These are phyloP conservation scores for Discostella stelligera DNA, from an alignment of 352 stramenopile species.

Conservation along the genomic window DNA sequence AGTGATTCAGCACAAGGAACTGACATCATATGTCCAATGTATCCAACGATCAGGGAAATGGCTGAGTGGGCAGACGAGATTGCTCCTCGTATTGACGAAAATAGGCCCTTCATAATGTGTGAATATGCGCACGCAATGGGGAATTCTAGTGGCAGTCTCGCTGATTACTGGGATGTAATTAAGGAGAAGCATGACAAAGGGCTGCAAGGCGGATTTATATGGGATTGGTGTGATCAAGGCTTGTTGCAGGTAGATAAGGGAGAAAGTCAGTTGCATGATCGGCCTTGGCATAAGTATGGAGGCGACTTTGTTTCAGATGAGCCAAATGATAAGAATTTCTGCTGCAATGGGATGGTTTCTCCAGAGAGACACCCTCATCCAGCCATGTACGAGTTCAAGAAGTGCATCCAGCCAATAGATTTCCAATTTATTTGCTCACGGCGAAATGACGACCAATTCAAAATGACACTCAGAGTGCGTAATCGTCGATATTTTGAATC, in stretches of 20 bases:
- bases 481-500: slow-evolving; percentile 35
- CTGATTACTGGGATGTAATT: slow-evolving; percentile 85
- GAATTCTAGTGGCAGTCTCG: slow-evolving; percentile 85
- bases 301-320: slow-evolving; percentile 69
- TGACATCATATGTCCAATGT: slow-evolving; percentile 85
- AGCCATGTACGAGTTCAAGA: slow-evolving; percentile 54
- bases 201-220: slow-evolving; percentile 88
- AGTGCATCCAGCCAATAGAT: slow-evolving; percentile 36
- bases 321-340: slow-evolving; percentile 79
- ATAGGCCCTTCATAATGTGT: slow-evolving; percentile 85
- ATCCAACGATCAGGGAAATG: slow-evolving; percentile 63
- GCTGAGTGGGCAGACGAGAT: slow-evolving; percentile 47
- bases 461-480: slow-evolving; percentile 9
- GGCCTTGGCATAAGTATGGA: slow-evolving; percentile 73
- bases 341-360: slow-evolving; percentile 79
- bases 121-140: slow-evolving; percentile 85
- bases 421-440: slow-evolving; percentile 17
- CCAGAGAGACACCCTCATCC: slow-evolving; percentile 80
- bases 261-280: slow-evolving; percentile 16
- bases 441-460: not conserved
- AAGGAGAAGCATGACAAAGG: slow-evolving; percentile 50
- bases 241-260: slow-evolving; percentile 54
- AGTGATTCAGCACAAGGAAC: slow-evolving; percentile 53
- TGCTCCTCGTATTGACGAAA: slow-evolving; percentile 51
- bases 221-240: slow-evolving; percentile 89